Base-by-base conservation (phyloP, 2,329 filamentous ascomycete genomes). In the Beauveria sp. region DNA sequence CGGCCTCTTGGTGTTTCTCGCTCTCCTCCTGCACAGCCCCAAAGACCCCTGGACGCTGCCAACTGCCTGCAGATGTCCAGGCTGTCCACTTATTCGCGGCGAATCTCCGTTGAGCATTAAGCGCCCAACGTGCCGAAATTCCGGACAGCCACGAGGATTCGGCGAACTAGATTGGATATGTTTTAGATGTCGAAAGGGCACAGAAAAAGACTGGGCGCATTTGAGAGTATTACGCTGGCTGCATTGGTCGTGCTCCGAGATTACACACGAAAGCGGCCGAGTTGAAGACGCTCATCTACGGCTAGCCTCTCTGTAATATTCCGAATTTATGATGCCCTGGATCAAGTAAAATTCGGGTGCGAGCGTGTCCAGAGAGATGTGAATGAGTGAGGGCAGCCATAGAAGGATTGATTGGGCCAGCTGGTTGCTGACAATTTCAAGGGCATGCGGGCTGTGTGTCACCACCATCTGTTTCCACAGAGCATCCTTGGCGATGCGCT, bases 281-380 rank as follows among this genome's bases (percentile, higher is more conserved):
- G 10, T 34, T 14, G 10, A 34, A 14, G 30, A 34, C 30, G 30
- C 30, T 34, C 30, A 34, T 34, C 30, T 5, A 34, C 30, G 12
- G 4, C 30, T 14, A 14, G 30, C 30, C 8, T 34, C 30, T 34
- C 30, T 14, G 30, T 34, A 34, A 14, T 34, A 34, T 14, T 34
- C 4, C 30, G 30, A 37, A 14, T 16, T 37, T 37, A 37, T 37
- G 34, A 37, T 37, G 14, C 34, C 34, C 12, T 16, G 16, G 12
- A 6, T 37, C 34, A 71, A 71, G 0, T 80, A 79, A 64, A 82
- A 84, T 9, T 66, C 51, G 0, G 82, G 81, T n/a, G 75, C 71
- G 12, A 78, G 12, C 10, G 62, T 46, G 64, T 80, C 78, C 16
- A 84, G 72, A 0, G 67, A 68, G 26, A 79, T 69, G 64, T 79